Evolutionary conservation across 1,284 basidiomycete genomes (phyloP).

Genomic region (Ustilago esculenta): DNA sequence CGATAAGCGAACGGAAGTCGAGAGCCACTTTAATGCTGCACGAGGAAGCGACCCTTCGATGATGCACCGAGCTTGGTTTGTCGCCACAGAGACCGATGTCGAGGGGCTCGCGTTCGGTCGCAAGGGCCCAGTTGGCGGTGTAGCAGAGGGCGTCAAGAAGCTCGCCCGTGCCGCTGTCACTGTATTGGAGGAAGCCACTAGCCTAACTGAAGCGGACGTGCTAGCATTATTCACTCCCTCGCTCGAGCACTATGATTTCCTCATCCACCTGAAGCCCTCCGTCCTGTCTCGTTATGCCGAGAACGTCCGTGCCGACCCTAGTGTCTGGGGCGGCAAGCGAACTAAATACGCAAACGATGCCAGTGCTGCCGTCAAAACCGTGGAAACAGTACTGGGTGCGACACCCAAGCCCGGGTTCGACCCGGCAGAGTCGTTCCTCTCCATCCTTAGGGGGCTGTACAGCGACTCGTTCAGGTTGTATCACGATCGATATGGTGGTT

Average conservation of each 20-base stretch:
- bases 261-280: conserved; percentile 78
- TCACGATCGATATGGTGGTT: conserved; percentile 83
- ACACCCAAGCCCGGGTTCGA: conserved; percentile 73
- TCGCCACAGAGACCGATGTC: conserved; percentile 82
- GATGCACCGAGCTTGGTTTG: conserved; percentile 76
- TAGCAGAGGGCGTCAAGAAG: conserved; percentile 57
- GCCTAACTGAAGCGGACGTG: conserved; percentile 7
- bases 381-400: conserved; percentile 55
- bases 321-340: conserved; percentile 45
- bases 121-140: conserved; percentile 44
- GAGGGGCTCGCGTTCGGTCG: conserved; percentile 79
- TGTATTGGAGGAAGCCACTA: conserved; percentile 55
- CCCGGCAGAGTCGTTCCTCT: conserved; percentile 76
- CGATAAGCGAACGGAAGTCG: conserved; percentile 73
- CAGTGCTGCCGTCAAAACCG: conserved; percentile 4
- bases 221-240: conserved; percentile 86
- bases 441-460: conserved; percentile 76
- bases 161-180: conserved; percentile 46
- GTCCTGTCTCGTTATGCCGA: conserved; percentile 77
- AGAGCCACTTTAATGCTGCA: conserved; percentile 69
- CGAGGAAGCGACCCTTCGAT: conserved; percentile 64
- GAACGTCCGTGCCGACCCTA: conserved; percentile 60
- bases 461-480: conserved; percentile 84
- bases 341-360: conserved; percentile 72
- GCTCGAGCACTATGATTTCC: conserved; percentile 82